Base-by-base conservation (phyloP, 2,329 filamentous ascomycete species). In the Cordyceps tenuipes region DNA sequence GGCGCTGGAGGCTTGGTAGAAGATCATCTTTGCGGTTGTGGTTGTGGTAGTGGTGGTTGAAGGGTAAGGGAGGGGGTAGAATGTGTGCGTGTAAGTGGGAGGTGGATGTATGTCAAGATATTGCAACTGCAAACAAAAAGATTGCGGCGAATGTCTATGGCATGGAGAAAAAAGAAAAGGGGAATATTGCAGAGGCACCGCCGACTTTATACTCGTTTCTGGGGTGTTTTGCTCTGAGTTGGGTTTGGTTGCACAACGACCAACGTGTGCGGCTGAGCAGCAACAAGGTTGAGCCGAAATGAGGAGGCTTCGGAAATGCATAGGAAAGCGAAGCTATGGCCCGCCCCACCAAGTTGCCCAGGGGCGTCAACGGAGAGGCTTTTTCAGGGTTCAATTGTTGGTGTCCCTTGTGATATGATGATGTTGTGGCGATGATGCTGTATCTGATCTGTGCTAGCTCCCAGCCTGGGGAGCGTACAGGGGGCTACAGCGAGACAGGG, bases 1-100 rank as follows among this genome's bases (percentile, higher is more conserved):
- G 31, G 89, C 86, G 60, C 84, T 83, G 21, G 89, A 87, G 64
- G 91, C 82, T 71, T 80, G 82, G 75, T 87, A 90, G 66, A 81
- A 81, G 66, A 81, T 81, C 78, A 82, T 82, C 55, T 62, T 76
- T 72, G 64, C 64, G 67, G 71, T 68, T n/a, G n/a, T n/a, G n/a
- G n/a, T n/a, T n/a, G n/a, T n/a, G n/a, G n/a, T n/a, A 47, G 47
- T 49, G 26, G 34, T 59, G 49, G 36, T 43, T 7, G n/a, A 34
- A 41, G 44, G 39, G 34, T 36, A 19, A 21, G 39, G 26, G 23
- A 26, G 23, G 26, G 49, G 34, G n/a, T 31, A 58, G 64, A 29
- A 61, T 58, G 26, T 36, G 31, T 34, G 26, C 31, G 39, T 43
- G 12, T 46, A 43, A 41, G 44, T 29, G 23, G 36, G 41, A 21